Conservation (phyloP, 352 stramenopile genomes). For the Pythium pectinolyticum region DNA sequence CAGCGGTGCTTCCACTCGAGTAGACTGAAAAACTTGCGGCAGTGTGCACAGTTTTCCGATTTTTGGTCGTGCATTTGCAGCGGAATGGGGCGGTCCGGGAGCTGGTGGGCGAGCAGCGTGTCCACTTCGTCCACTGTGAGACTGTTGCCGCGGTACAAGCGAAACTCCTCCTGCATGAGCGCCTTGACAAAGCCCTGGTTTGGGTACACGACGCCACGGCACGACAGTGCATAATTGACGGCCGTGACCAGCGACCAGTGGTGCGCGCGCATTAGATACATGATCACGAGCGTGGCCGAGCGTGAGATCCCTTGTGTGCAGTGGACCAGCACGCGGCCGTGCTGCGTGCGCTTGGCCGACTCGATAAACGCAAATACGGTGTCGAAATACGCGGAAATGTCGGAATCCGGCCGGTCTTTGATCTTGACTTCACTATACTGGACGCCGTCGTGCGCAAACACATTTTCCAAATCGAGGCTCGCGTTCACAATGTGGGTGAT, state of each 20-base stretch:
- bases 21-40: conserved; percentile 72
- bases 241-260: conserved; percentile 83
- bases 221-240: conserved; percentile 77
- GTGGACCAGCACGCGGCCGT: conserved; percentile 79
- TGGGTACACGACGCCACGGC: conserved; percentile 76
- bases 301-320: conserved; percentile 86
- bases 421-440: conserved; percentile 80
- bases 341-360: conserved; percentile 69
- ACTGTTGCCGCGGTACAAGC: conserved; percentile 79
- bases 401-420: conserved; percentile 68
- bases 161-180: conserved; percentile 77
- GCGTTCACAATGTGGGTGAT: conserved; percentile 88
- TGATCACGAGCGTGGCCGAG: conserved; percentile 80
- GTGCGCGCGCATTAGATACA: conserved; percentile 85
- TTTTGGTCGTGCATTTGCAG: conserved; percentile 60
- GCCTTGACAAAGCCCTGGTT: conserved; percentile 80
- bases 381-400: conserved; percentile 77
- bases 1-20: conserved; percentile 87
- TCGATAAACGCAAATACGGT: conserved; percentile 75
- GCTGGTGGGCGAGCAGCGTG: conserved; percentile 65
- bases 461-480: conserved; percentile 74
- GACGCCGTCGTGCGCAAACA: conserved; percentile 67
- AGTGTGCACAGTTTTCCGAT: conserved; percentile 70
- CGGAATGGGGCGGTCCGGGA: conserved; percentile 73
- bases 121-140: conserved; percentile 69